Conservation (phyloP, 139 green algal genomes). For the Coelastrella sp. region DNA sequence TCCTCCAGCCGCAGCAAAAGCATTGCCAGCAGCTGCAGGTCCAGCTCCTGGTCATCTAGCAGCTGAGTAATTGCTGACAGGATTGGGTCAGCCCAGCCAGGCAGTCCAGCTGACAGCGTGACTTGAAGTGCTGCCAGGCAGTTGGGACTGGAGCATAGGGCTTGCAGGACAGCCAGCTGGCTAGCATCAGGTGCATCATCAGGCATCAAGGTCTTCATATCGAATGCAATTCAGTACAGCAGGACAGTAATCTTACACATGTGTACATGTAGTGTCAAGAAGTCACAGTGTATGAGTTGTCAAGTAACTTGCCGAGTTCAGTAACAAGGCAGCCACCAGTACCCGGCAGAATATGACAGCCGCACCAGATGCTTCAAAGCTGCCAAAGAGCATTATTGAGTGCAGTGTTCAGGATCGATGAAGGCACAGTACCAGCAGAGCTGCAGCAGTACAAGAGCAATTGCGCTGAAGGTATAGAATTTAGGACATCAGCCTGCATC, state of each 20-base stretch:
- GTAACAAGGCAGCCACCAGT: too few species aligned
- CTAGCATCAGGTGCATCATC: conserved; percentile 3
- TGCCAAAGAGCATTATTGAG: too few species aligned
- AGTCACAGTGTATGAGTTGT: too few species aligned
- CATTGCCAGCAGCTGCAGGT: conserved; percentile 28
- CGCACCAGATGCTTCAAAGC: too few species aligned
- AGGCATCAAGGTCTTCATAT: conserved; percentile 6
- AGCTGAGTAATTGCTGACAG: conserved; percentile 5
- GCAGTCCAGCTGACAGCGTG: neutral
- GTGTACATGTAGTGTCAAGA: too few species aligned
- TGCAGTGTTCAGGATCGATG: too few species aligned
- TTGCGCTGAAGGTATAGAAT: too few species aligned
- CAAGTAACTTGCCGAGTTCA: too few species aligned
- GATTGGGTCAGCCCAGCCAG: conserved; percentile 30
- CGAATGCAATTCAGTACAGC: neutral
- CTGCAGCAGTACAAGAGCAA: too few species aligned
- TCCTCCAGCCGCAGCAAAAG: conserved; percentile 33
- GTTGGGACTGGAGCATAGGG: conserved; percentile 1
- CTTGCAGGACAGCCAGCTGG: conserved; percentile 32
- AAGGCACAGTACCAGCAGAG: too few species aligned
- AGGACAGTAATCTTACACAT: neutral
- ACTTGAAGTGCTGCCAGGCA: conserved; percentile 35
- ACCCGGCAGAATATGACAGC: too few species aligned
- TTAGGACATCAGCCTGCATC: neutral
- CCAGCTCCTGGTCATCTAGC: neutral